Percentiles rank a stretch among this genome's conserved stretches.
Evolutionary conservation across 805 yeast genomes (phyloP).

Genomic region (Cyberlindnera mycetangii): DNA sequence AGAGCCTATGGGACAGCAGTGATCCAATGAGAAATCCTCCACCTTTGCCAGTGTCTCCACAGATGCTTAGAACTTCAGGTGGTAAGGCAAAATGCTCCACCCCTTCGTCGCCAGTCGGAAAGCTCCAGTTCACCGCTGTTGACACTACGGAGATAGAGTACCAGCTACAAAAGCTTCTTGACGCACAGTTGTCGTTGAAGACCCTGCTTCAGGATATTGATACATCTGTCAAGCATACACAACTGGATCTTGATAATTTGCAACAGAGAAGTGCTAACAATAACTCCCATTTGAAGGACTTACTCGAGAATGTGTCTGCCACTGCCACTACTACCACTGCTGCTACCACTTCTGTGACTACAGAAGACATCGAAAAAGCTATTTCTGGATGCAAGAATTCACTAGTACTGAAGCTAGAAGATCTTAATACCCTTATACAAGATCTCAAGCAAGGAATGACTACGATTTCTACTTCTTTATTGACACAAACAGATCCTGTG

Average conservation of each 20-base stretch:
- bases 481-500: neutral
- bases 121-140: constrained; percentile 20
- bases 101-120: constrained; percentile 23
- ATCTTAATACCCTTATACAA: neutral
- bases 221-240: constrained; percentile 28
- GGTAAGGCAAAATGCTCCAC: constrained; percentile 13
- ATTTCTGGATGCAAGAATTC: neutral
- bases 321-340: constrained; percentile 1
- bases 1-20: constrained; percentile 36
- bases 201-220: constrained; percentile 28
- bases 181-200: constrained; percentile 30
- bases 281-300: constrained; percentile 27
- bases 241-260: constrained; percentile 27
- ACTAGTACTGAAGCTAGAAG: neutral
- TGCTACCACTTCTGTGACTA: neutral
- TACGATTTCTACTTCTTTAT: neutral
- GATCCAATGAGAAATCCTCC: constrained; percentile 41
- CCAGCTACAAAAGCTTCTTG: constrained; percentile 28
- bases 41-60: constrained; percentile 40
- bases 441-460: neutral
- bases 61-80: constrained; percentile 29
- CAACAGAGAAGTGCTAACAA: constrained; percentile 29
- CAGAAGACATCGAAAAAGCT: neutral
- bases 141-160: constrained; percentile 25
- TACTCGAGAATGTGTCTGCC: constrained; percentile 22